Conservation (phyloP, 768 basidiomycete species). For the Kwoniella mangroviensis region DNA sequence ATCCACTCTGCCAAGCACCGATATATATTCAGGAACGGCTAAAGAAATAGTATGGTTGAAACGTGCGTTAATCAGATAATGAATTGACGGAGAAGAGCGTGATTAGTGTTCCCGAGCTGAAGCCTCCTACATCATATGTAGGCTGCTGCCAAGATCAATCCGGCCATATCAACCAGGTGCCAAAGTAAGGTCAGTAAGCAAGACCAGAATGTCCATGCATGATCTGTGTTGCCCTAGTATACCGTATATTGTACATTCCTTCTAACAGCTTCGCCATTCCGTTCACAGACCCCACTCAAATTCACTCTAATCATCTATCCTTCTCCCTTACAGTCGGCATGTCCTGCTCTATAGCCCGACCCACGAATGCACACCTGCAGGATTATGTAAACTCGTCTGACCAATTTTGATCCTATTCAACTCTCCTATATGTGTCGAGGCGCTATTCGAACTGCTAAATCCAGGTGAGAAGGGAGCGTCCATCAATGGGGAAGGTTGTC, state of each 20-base stretch:
- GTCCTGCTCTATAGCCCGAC: conserved; percentile 69
- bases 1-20: not conserved
- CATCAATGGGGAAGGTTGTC: conserved; percentile 69
- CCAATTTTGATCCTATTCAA: conserved; percentile 75
- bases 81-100: not conserved
- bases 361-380: conserved; percentile 87
- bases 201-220: not conserved
- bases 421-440: conserved; percentile 23
- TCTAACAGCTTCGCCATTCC: too few species aligned
- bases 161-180: too few species aligned
- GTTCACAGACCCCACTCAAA: too few species aligned
- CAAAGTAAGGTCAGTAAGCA: not conserved
- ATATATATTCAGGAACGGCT: not conserved
- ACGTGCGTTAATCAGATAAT: conserved; percentile 11
- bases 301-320: too few species aligned
- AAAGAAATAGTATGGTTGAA: not conserved
- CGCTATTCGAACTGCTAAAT: not conserved
- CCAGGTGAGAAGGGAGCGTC: conserved; percentile 62
- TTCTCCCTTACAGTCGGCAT: not conserved
- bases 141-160: too few species aligned
- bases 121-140: not conserved
- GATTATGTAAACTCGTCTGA: conserved; percentile 90
- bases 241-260: not conserved
- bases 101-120: not conserved
- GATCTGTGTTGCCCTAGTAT: not conserved